Percentiles rank a stretch among this genome's conserved stretches.
These are phyloP conservation scores for Fusarium oligoseptatum DNA, from an alignment of 2,329 filamentous ascomycete genomes.

Conservation along the genomic window DNA sequence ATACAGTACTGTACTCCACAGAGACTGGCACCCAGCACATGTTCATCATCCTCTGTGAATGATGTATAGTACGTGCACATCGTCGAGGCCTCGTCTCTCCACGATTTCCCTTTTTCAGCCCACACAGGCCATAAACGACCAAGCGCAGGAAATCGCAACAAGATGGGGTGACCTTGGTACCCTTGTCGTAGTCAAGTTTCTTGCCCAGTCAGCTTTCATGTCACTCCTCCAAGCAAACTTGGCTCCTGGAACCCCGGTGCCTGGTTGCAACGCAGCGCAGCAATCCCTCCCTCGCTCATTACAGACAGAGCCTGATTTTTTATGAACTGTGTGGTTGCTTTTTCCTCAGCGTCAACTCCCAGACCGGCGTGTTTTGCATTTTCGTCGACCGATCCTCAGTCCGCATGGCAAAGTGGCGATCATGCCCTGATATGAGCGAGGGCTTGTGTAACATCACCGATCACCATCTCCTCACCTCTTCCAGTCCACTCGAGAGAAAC, in stretches of 20 bases:
- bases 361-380: constrained; percentile 13
- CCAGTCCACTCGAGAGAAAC: constrained; percentile 4
- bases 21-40: constrained; percentile 1
- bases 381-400: constrained; percentile 20
- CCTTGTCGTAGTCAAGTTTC: constrained; percentile 14
- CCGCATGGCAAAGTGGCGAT: constrained; percentile 24
- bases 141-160: neutral
- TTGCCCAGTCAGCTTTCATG: constrained; percentile 42
- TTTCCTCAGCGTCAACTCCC: neutral
- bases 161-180: neutral
- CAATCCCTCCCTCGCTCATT: neutral
- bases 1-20: neutral
- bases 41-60: neutral
- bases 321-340: constrained; percentile 12
- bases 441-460: constrained; percentile 34
- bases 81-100: neutral
- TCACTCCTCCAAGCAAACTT: constrained; percentile 39
- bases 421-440: constrained; percentile 22
- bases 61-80: neutral
- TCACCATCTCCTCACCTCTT: constrained; percentile 6
- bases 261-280: constrained; percentile 14
- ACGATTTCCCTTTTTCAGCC: neutral
- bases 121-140: neutral
- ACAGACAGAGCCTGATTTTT: neutral
- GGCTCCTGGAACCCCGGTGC: constrained; percentile 34